Evolutionary conservation across 2,329 filamentous ascomycete genomes (phyloP), one percentile per base, ranked within the genome.

Genomic region (Pseudocercospora pini-densiflorae): DNA sequence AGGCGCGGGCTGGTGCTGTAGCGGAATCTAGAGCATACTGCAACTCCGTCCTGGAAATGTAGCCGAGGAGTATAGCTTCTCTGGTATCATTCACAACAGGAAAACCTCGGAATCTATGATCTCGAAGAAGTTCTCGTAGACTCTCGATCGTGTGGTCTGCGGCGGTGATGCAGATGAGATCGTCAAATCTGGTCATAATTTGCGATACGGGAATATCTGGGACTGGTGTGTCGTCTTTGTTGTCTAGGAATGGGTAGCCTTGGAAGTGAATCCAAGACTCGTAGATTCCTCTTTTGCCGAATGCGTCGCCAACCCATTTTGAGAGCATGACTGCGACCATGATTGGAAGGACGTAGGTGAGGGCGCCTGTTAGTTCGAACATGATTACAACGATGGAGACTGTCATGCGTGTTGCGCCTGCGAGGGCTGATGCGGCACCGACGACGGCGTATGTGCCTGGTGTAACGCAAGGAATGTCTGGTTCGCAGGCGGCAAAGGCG

Each of bases 371-470:
- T 63, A 99, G 89, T 82, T 99, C 95, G 76, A 99, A 99, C 91
- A 97, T 97, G 81, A 99, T 99, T 75, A 98, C 95, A 4, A 99
- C 94, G 71, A 99, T 97, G 12, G 94, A 97, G 10, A 97, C 93
- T 0, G 95, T 99, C 89, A 99, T 96, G 72, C 94, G 89, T 19
- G 94, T 98, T 40, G 96, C 93, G 57, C 95, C 95, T 5, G 92
- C 92, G 1, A 99, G 88, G n/a, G 94, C 93, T 3, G 95, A 94
- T 0, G 95, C 94, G 0, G 95, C 95, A 36, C 95, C 95, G 68
- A 99, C 91, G 74, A 99, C 97, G 69, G 95, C 95, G 77, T 99
- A 99, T 1, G 94, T 96, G 14, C 94, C 95, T 0, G 95, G 94
- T 0, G 92, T 97, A 59, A 99, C 89, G 80, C 95, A 99, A 7